These are phyloP conservation scores for Quercus lobata DNA, from an alignment of 331 rosid species.

Conservation along the genomic window DNA sequence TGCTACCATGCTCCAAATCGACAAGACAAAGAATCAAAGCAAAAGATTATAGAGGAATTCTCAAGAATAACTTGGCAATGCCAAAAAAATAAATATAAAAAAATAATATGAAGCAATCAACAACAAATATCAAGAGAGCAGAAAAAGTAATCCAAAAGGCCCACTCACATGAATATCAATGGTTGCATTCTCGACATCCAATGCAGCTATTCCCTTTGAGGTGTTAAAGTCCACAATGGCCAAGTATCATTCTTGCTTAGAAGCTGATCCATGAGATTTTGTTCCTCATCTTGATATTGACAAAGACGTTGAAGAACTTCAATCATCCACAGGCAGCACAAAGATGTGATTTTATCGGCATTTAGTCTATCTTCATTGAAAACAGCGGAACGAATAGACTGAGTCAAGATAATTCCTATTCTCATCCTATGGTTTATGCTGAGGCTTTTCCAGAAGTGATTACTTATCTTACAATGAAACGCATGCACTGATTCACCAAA, in stretches of 20 bases:
- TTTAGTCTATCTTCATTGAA: conserved; percentile 53
- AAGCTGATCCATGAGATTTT: conserved; percentile 57
- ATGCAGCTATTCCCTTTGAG: conserved; percentile 35
- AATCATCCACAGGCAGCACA: conserved; percentile 72
- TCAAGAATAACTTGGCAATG: not conserved
- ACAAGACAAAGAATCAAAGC: not conserved
- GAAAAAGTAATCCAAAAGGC: not conserved
- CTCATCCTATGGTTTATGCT: conserved; percentile 36
- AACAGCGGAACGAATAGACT: conserved; percentile 59
- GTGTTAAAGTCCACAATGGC: conserved; percentile 64
- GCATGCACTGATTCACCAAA: conserved; percentile 49
- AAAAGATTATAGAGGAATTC: not conserved
- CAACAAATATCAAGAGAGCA: conserved; percentile 3
- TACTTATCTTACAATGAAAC: conserved; percentile 48
- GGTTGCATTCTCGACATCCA: conserved; percentile 14
- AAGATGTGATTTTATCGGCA: conserved; percentile 43
- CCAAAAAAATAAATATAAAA: not conserved
- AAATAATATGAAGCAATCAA: not conserved
- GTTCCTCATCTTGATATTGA: conserved; percentile 57
- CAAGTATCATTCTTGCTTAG: conserved; percentile 54
- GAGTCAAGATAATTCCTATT: conserved; percentile 47
- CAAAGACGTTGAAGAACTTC: conserved; percentile 59
- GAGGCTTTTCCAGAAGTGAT: conserved; percentile 53
- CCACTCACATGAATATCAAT: conserved; percentile 25
- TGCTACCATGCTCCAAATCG: not conserved